phyloP scores from a whole-genome alignment of 1,284 basidiomycete species.

The Cryptococcus sp. region DNA sequence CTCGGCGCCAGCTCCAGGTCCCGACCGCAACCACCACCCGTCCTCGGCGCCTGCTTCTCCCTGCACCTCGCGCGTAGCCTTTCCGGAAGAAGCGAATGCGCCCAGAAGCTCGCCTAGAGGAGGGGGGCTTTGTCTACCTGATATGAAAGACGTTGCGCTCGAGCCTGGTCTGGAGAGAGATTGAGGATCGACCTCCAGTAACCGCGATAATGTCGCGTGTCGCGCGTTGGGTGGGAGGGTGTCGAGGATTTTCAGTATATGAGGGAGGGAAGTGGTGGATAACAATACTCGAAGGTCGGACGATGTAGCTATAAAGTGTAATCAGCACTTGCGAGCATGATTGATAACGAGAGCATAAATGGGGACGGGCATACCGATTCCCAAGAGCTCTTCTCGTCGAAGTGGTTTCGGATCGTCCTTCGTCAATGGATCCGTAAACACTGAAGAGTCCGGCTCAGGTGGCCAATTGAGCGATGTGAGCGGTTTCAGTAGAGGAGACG shows the following conservation, averaged over 20 bases:
- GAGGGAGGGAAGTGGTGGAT: constrained; percentile 29
- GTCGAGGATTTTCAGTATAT: constrained; percentile 42
- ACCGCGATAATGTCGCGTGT: constrained; percentile 29
- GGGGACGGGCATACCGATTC: constrained; percentile 40
- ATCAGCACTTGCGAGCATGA: not conserved
- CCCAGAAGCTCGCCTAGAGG: constrained; percentile 38
- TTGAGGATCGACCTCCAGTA: constrained; percentile 39
- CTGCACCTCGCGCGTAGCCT: not conserved
- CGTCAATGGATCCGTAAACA: constrained; percentile 47
- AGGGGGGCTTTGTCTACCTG: constrained; percentile 38
- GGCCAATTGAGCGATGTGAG: constrained; percentile 48
- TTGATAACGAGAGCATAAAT: not conserved
- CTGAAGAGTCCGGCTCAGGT: constrained; percentile 43
- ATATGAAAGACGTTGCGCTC: constrained; percentile 18
- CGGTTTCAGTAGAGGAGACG: constrained; percentile 13
- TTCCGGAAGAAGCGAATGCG: constrained; percentile 13
- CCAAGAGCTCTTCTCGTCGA: constrained; percentile 43
- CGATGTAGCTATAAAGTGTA: constrained; percentile 34
- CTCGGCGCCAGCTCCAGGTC: constrained; percentile 12
- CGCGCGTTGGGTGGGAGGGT: constrained; percentile 28
- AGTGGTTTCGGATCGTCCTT: constrained; percentile 51
- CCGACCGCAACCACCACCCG: constrained; percentile 37
- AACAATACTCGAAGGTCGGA: constrained; percentile 39
- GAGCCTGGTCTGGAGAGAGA: constrained; percentile 31
- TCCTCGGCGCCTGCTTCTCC: constrained; percentile 10